Evolutionary conservation across 805 yeast species (phyloP), one percentile per base, ranked within the genome.

Genomic region (Kazachstania taianensis): DNA sequence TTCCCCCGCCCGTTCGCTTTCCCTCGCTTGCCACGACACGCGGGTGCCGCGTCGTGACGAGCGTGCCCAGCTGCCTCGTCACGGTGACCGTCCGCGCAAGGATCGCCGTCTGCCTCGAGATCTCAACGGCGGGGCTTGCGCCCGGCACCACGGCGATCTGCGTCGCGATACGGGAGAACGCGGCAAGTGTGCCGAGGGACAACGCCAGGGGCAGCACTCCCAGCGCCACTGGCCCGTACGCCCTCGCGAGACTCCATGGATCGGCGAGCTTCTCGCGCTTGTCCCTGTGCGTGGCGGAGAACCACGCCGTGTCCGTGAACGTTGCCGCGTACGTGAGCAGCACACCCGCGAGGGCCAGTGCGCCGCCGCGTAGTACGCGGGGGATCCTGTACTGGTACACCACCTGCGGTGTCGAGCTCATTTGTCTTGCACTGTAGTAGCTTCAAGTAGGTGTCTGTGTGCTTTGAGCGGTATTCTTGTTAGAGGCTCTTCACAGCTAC

Each of bases 131-230:
- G 12, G 25, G 25, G 25, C 25, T 22, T 22, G 8, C 25, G 12
- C 25, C 8, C 25, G n/a, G 9, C 13, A 31, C 31, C 37, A 9
- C 57, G 59, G 3, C 46, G 7, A 55, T 44, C 16, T 41, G 45
- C 2, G 58, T 49, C 8, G 52, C 53, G 2, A 55, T 39, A 34
- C 59, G 44, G 9, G 60, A 49, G 7, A 52, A 49, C 1, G 45
- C 30, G 28, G 44, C 42, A 3, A 52, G 16, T 2, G 59, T 46
- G 12, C 46, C 49, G 4, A 42, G 20, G 1, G 61, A 43, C 7
- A 57, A 28, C 4, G 52, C 28, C 8, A 57, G 38, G 6, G 62
- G 62, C 16, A 57, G 41, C 4, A 46, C 32, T 1, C 53, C 39
- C 22, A 57, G 38, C 3, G 46, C 39, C 10, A 46, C 40, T 5